phyloP scores from a whole-genome alignment of 2,329 filamentous ascomycete species.

The Didymella segeticola region DNA sequence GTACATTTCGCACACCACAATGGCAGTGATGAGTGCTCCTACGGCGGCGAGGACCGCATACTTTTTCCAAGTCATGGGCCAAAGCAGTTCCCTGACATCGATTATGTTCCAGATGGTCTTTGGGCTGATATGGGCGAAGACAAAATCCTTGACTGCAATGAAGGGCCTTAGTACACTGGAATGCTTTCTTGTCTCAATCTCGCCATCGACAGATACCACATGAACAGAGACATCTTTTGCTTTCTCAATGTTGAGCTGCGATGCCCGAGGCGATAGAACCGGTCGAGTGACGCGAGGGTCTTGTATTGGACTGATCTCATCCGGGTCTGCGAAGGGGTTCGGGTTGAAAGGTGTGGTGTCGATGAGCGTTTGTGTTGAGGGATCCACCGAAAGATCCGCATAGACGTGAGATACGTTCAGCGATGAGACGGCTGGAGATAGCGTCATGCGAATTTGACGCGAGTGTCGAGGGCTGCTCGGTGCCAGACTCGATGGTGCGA shows the following conservation, averaged over 20 bases:
- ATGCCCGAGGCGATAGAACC: neutral
- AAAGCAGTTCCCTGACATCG: conserved; percentile 21
- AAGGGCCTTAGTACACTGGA: neutral
- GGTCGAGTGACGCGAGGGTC: neutral
- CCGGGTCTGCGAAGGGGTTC: conserved; percentile 3
- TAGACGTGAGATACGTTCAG: neutral
- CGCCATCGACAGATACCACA: neutral
- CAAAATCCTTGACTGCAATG: neutral
- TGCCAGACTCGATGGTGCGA: conserved; percentile 2
- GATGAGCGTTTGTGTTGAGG: neutral
- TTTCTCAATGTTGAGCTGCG: neutral
- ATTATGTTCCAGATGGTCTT: conserved; percentile 16
- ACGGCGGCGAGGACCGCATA: conserved; percentile 18
- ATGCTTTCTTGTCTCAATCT: neutral
- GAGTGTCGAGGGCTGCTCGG: neutral
- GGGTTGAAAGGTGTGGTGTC: neutral
- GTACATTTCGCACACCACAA: conserved; percentile 19
- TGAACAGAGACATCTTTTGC: neutral
- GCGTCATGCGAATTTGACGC: conserved; percentile 1
- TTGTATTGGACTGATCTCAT: neutral
- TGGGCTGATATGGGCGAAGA: conserved; percentile 16
- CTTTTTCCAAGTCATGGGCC: conserved; percentile 26
- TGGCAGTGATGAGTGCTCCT: conserved; percentile 14
- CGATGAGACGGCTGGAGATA: neutral
- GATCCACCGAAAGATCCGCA: neutral